phyloP scores from a whole-genome alignment of 306 rosid species.

The Vachellia pachyceras region DNA sequence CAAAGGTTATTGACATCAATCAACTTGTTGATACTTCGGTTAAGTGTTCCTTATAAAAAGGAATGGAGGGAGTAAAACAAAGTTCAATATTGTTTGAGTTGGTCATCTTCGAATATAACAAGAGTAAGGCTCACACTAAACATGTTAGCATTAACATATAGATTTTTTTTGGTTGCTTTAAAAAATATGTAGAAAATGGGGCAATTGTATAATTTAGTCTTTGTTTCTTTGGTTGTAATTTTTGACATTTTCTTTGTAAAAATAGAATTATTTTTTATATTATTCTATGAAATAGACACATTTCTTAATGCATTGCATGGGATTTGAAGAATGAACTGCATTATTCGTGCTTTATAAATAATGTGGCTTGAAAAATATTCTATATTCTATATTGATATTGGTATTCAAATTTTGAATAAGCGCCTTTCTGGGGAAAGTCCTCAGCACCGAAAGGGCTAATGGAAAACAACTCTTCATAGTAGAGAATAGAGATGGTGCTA shows the following conservation, averaged over 20 bases:
- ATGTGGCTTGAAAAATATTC: too few relatives aligned
- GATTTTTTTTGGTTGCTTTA: neutral
- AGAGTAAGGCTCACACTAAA: slow-evolving; percentile 4
- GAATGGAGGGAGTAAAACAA: neutral
- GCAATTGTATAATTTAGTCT: neutral
- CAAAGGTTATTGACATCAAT: too few relatives aligned
- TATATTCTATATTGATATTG: too few relatives aligned
- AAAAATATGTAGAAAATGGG: neutral
- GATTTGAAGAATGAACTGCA: too few relatives aligned
- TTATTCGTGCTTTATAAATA: too few relatives aligned
- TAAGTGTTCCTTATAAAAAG: too few relatives aligned
- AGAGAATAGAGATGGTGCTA: neutral
- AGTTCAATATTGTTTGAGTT: neutral
- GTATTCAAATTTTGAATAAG: neutral
- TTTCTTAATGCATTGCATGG: neutral
- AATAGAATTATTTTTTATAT: neutral
- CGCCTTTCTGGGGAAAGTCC: too few relatives aligned
- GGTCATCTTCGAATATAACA: slow-evolving; percentile 1
- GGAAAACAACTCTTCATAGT: slow-evolving; percentile 20
- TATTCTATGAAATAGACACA: neutral
- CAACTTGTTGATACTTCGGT: too few relatives aligned
- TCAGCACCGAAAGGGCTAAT: neutral
- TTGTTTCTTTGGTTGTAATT: neutral
- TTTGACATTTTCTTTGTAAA: neutral
- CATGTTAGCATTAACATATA: neutral